phyloP scores from a whole-genome alignment of 257 asterid species.

The Lavandula angustifolia region DNA sequence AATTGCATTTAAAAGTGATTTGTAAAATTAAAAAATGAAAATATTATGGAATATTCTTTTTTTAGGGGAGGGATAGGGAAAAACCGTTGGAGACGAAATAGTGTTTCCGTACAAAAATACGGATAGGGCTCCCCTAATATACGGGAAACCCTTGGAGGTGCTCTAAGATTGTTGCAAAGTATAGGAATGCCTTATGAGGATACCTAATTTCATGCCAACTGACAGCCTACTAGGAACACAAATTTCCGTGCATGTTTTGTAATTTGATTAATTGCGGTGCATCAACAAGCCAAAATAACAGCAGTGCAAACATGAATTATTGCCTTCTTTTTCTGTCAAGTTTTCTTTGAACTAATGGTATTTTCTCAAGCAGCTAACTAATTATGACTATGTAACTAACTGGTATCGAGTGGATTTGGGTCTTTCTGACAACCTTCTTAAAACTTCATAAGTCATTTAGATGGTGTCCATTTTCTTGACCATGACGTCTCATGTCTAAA shows the following conservation, averaged over 20 bases:
- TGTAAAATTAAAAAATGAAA: too few species aligned
- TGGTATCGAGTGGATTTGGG: not conserved
- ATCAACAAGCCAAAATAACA: not conserved
- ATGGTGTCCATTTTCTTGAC: not conserved
- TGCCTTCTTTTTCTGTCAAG: not conserved
- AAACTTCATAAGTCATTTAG: not conserved
- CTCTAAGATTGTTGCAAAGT: not conserved
- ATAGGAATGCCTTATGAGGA: not conserved
- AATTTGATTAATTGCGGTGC: not conserved
- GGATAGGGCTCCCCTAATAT: too few species aligned
- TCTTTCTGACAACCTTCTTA: not conserved
- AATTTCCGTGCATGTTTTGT: constrained; percentile 1
- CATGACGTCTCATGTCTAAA: constrained; percentile 8
- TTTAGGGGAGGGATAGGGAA: too few species aligned
- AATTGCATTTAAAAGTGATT: too few species aligned
- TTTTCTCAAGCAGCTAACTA: constrained; percentile 5
- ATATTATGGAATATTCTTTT: too few species aligned
- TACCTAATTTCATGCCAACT: constrained; percentile 6
- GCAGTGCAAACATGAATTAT: not conserved
- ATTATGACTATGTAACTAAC: too few species aligned
- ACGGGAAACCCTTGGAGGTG: too few species aligned
- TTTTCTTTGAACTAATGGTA: not conserved
- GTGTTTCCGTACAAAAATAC: too few species aligned
- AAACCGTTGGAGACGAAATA: too few species aligned
- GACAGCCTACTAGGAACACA: not conserved